phyloP scores from a whole-genome alignment of 805 yeast species.

The Metschnikowia dekortorum region DNA sequence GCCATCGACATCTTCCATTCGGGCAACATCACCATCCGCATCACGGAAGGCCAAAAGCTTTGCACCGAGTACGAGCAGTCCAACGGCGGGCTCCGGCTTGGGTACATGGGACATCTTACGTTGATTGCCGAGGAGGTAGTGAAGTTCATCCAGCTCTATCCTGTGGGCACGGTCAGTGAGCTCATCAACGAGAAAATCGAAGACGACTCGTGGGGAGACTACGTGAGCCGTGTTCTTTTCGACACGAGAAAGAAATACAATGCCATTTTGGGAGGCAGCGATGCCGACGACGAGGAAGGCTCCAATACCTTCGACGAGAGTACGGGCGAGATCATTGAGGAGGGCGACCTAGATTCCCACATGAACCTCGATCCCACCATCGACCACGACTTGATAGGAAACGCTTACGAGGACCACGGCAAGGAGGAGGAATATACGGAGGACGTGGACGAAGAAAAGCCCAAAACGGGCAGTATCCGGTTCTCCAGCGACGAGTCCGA shows the following conservation, averaged over 20 bases:
- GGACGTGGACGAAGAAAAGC: conserved; percentile 13
- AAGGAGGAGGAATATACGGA: conserved; percentile 19
- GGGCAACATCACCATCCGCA: conserved; percentile 39
- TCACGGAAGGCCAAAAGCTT: conserved; percentile 43
- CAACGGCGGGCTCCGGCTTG: conserved; percentile 25
- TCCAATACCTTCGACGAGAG: conserved; percentile 28
- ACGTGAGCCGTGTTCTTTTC: conserved; percentile 75
- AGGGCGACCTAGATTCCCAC: conserved; percentile 26
- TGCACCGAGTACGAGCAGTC: conserved; percentile 24
- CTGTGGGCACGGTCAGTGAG: conserved; percentile 33
- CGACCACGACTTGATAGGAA: conserved; percentile 27
- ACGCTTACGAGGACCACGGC: conserved; percentile 25
- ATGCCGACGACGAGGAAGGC: conserved; percentile 37
- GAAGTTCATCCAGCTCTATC: conserved; percentile 33
- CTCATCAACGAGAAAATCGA: conserved; percentile 36
- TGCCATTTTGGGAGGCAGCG: conserved; percentile 79
- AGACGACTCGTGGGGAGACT: conserved; percentile 65
- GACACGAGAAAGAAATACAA: conserved; percentile 93
- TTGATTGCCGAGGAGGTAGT: conserved; percentile 31
- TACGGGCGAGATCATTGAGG: conserved; percentile 36
- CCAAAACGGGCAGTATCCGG: conserved; percentile 7
- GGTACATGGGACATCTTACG: conserved; percentile 31
- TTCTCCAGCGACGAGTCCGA: conserved; percentile 27
- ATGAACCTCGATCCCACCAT: conserved; percentile 27
- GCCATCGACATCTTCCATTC: conserved; percentile 57